phyloP scores from a whole-genome alignment of 2,329 filamentous ascomycete species.

The Claviceps sp. region DNA sequence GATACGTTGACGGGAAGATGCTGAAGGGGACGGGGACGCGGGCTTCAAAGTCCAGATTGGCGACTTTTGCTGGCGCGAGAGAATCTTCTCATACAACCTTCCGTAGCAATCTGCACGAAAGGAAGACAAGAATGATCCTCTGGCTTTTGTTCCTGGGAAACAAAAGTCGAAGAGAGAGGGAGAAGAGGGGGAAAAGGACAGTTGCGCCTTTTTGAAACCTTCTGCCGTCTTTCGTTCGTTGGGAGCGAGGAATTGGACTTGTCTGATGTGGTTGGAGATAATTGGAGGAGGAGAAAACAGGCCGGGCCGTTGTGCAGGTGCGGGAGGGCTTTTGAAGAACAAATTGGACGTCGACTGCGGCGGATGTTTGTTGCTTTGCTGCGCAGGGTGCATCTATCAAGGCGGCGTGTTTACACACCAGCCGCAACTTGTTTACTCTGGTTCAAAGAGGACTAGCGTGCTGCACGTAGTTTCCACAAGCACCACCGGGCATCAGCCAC shows the following conservation, averaged over 20 bases:
- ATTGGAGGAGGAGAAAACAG: slow-evolving; percentile 22
- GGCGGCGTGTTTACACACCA: slow-evolving; percentile 10
- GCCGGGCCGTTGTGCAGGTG: slow-evolving; percentile 18
- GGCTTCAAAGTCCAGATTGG: slow-evolving; percentile 99
- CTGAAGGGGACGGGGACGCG: slow-evolving; percentile 98
- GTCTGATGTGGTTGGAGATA: slow-evolving; percentile 23
- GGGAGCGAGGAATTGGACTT: slow-evolving; percentile 5
- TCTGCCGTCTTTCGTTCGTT: slow-evolving; percentile 19
- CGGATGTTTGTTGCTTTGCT: neutral
- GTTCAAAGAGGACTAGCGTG: slow-evolving; percentile 12
- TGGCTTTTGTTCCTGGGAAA: slow-evolving; percentile 48
- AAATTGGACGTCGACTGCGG: neutral
- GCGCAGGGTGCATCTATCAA: slow-evolving; percentile 14
- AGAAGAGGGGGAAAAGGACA: slow-evolving; percentile 18
- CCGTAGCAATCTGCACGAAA: slow-evolving; percentile 49
- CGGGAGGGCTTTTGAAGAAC: slow-evolving; percentile 24
- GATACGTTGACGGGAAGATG: slow-evolving; percentile 98
- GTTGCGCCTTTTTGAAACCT: slow-evolving; percentile 21
- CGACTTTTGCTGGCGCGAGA: slow-evolving; percentile 60
- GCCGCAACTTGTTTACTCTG: slow-evolving; percentile 14
- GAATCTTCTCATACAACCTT: slow-evolving; percentile 49
- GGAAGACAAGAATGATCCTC: slow-evolving; percentile 56
- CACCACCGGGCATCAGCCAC: neutral
- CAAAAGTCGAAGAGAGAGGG: slow-evolving; percentile 33
- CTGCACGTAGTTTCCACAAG: slow-evolving; percentile 9